Conservation (phyloP, 2,329 filamentous ascomycete genomes). For the Colletotrichum plurivorum region DNA sequence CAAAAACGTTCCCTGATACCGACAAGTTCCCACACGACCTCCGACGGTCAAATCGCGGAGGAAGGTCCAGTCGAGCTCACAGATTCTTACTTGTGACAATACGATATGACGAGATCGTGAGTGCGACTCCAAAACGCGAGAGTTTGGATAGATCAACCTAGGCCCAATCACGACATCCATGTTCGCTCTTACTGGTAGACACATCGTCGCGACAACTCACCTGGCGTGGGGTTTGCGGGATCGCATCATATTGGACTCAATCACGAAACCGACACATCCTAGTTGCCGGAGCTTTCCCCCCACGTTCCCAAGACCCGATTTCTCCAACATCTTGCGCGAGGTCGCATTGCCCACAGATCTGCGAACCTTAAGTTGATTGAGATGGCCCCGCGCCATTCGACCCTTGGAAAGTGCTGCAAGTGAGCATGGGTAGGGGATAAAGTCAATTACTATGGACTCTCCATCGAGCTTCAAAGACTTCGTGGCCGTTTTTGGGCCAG, state of each 20-base stretch:
- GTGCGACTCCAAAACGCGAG: slow-evolving; percentile 15
- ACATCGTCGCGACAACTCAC: neutral
- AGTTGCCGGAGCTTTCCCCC: slow-evolving; percentile 1
- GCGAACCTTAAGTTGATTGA: slow-evolving; percentile 19
- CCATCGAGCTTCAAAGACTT: too few species aligned
- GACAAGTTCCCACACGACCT: too few species aligned
- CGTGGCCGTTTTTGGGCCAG: too few species aligned
- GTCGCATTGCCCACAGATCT: slow-evolving; percentile 20
- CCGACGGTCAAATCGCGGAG: neutral
- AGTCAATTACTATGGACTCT: neutral
- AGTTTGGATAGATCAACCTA: neutral
- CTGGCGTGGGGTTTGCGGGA: slow-evolving; percentile 1
- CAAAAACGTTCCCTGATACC: too few species aligned
- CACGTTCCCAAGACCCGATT: slow-evolving; percentile 1
- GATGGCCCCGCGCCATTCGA: neutral
- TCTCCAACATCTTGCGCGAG: slow-evolving; percentile 19
- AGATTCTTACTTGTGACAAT: neutral
- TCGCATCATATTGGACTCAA: slow-evolving; percentile 26
- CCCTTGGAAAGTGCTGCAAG: neutral
- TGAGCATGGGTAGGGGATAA: too few species aligned
- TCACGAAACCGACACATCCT: slow-evolving; percentile 16
- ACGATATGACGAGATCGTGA: slow-evolving; percentile 24
- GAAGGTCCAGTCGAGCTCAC: neutral
- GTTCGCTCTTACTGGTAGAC: neutral
- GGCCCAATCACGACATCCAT: neutral